Evolutionary conservation across 2,329 filamentous ascomycete species (phyloP).

Genomic region (Colletotrichum neosansevieriae): DNA sequence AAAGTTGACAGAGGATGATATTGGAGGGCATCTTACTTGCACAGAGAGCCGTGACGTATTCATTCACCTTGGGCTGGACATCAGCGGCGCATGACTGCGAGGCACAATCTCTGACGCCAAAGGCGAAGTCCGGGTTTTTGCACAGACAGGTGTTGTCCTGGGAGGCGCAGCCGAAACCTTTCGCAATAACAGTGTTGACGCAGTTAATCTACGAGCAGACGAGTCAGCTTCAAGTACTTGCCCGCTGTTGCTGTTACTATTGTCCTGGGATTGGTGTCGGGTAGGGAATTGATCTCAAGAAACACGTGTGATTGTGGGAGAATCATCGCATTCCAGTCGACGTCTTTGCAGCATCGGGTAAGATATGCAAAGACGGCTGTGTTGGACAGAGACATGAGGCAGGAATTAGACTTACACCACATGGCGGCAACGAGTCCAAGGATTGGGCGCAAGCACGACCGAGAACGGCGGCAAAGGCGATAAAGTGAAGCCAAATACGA

Average conservation of each 20-base stretch:
- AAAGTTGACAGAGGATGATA: background rate
- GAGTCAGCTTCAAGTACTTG: background rate
- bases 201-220: constrained; percentile 20
- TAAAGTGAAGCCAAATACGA: constrained; percentile 10
- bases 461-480: background rate
- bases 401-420: constrained; percentile 38
- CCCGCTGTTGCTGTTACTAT: too few species aligned
- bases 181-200: constrained; percentile 39
- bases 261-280: too few species aligned
- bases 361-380: background rate
- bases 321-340: background rate
- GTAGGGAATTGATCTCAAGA: too few species aligned
- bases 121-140: constrained; percentile 48
- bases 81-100: constrained; percentile 46
- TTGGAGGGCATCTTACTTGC: constrained; percentile 43
- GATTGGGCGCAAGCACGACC: constrained; percentile 22
- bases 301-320: background rate
- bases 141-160: constrained; percentile 56
- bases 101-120: constrained; percentile 57
- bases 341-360: background rate
- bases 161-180: constrained; percentile 44
- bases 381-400: background rate
- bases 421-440: constrained; percentile 32
- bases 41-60: constrained; percentile 46
- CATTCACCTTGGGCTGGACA: constrained; percentile 46